Base-by-base conservation (phyloP, 1,284 basidiomycete species). In the Ganoderma lucidum region DNA sequence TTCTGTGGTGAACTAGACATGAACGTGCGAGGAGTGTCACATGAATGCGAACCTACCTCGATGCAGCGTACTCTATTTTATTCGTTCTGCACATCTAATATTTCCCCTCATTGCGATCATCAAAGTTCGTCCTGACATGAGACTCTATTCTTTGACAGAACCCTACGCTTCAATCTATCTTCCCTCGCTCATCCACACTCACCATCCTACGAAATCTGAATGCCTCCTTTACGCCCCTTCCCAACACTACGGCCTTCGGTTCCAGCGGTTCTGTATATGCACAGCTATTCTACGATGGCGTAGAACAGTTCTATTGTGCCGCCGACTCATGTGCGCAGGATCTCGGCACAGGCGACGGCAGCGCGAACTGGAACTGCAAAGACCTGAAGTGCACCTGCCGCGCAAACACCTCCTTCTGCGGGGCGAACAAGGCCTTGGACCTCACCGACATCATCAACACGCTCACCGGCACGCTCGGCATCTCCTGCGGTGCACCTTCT, bases 271-370 rank as follows among this genome's bases (percentile, higher is more conserved):
- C 87, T 4, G 82, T 87, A 10, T 91, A 86, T 73, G 93, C 93
- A 0, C 93, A 96, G 75, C 82, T 97, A 1, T 92, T 94, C 81
- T 96, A 96, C 80, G 84, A 87, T n/a, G 93, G 93, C 6, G 88
- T 91, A 28, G 94, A 96, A 77, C 93, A 94, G 76, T 97, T 97
- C 81, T 93, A 87, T 78, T 97, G 96, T 78, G 73, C 82, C 19
- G 94, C 93, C 0, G 83, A 88, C 70, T 83, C 84, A 5, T 97
- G 96, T 80, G 81, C 79, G 0, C 95, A 96, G 79, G 82, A 84
- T 6, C 77, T 78, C 32, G 79, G 77, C 35, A 75, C 80, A 30
- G 80, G 80, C 6, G 83, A 81, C 65, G 82, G 79, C 1, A 79
- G 81, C 19, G 80, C 80, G 8, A 82, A 84, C 58, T 96, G 91